Evolutionary conservation across 2,329 filamentous ascomycete genomes (phyloP), one percentile per base, ranked within the genome.

Genomic region (Amauroascus verrucosus): DNA sequence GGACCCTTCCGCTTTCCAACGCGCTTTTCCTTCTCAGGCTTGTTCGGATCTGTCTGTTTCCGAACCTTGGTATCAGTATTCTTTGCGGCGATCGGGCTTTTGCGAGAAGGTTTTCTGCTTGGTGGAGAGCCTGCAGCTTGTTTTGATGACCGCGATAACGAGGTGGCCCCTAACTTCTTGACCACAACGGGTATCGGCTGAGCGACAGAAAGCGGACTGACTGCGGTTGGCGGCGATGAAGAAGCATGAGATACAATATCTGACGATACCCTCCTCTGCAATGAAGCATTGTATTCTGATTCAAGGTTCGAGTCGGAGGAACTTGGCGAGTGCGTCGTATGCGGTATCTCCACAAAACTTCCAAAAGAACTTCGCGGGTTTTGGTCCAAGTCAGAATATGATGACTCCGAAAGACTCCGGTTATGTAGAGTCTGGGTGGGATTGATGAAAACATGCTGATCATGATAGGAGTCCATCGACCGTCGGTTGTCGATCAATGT

Each of bases 11-110:
- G 82, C 65, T 88, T 84, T 47, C 91, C 91, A 56, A 96, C 86
- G 70, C 90, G 90, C 80, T 96, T 97, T 78, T 96, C 91, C 11
- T 80, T 80, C 60, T 94, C 88, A 71, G 86, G 89, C 76, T 91
- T 94, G 63, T 82, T 83, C 56, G 79, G 81, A 56, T 77, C 86
- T 58, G 75, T 84, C 56, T 66, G 77, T 70, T 88, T 88, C 71
- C 87, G 87, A 62, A 89, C 84, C 62, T 91, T 86, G 8, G 86
- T 80, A 72, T 95, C 95, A 35, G 86, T 82, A 0, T 84, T 80
- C 76, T 95, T 95, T 60, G 84, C 77, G 54, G 84, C 77, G 58
- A 85, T 86, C 1, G 85, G 85, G 67, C 84, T 93, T 73, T 86
- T 88, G 60, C 83, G 68, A 41, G 82, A 69, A 14, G 75, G 67